A percentile compares a stretch with the other conserved stretches of the same genome.
phyloP scores from a whole-genome alignment of 1,284 basidiomycete genomes.

The Hymenochaete sp. region DNA sequence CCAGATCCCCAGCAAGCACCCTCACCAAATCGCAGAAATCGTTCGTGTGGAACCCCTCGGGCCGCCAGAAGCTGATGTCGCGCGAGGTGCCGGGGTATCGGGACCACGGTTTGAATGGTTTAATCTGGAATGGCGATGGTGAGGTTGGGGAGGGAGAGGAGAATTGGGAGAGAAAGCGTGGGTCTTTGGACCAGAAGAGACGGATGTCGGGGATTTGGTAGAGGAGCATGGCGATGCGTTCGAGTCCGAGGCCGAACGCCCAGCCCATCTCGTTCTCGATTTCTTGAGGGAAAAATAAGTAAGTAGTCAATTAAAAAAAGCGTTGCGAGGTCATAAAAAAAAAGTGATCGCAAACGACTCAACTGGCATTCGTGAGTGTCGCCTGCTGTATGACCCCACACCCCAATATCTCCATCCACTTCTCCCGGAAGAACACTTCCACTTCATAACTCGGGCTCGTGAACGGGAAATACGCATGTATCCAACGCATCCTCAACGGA shows the following conservation, averaged over 20 bases:
- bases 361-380: slow-evolving; percentile 84
- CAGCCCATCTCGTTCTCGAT: slow-evolving; percentile 84
- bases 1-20: slow-evolving; percentile 86
- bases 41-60: slow-evolving; percentile 76
- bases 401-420: slow-evolving; percentile 97
- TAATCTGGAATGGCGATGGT: slow-evolving; percentile 83
- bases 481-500: slow-evolving; percentile 90
- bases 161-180: slow-evolving; percentile 87
- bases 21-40: slow-evolving; percentile 95
- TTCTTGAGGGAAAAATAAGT: slow-evolving; percentile 35
- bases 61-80: slow-evolving; percentile 89
- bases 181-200: slow-evolving; percentile 94
- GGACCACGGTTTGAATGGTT: slow-evolving; percentile 36
- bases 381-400: slow-evolving; percentile 88
- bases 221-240: slow-evolving; percentile 97
- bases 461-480: slow-evolving; percentile 97
- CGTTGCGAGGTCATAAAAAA: slow-evolving; percentile 11
- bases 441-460: slow-evolving; percentile 97
- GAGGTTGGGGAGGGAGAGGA: slow-evolving; percentile 61
- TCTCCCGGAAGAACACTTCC: slow-evolving; percentile 92
- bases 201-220: slow-evolving; percentile 97
- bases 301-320: slow-evolving; percentile 9
- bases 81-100: slow-evolving; percentile 85
- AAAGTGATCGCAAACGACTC: slow-evolving; percentile 27
- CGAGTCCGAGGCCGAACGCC: slow-evolving; percentile 97